Conservation (phyloP, 148 eudicot genomes). For the Bassia scoparia region DNA sequence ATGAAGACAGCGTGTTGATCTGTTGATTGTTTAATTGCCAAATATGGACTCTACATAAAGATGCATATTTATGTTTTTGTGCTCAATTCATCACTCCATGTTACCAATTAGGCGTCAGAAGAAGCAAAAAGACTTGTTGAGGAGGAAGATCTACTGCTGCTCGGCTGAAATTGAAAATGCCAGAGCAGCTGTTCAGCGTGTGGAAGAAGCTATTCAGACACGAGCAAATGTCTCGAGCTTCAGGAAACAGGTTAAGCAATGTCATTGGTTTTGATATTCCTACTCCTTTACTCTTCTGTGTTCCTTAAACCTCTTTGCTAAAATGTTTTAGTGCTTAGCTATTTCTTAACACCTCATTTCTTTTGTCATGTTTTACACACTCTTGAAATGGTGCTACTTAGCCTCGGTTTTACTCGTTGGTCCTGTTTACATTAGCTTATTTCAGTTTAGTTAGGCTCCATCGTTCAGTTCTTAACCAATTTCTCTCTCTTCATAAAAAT, state of each 20-base stretch:
- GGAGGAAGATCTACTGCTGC: slow-evolving; percentile 96
- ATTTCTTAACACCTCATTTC: neutral
- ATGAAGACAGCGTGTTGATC: neutral
- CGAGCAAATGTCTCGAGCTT: slow-evolving; percentile 68
- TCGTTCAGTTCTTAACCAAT: too few relatives aligned
- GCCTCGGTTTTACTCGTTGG: neutral
- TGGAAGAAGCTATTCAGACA: slow-evolving; percentile 92
- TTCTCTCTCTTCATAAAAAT: too few relatives aligned
- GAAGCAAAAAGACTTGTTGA: slow-evolving; percentile 98
- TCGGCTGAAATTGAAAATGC: slow-evolving; percentile 95
- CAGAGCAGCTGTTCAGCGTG: slow-evolving; percentile 93
- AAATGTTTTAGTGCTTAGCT: neutral
- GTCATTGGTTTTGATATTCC: neutral
- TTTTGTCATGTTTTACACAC: neutral
- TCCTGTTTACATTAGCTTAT: too few relatives aligned
- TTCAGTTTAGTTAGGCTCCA: too few relatives aligned
- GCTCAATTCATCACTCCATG: slow-evolving; percentile 2
- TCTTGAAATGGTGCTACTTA: neutral
- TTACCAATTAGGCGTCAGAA: slow-evolving; percentile 71
- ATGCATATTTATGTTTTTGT: neutral
- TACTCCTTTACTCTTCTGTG: neutral
- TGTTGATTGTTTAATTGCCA: too few relatives aligned
- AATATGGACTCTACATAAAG: too few relatives aligned
- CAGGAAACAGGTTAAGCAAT: slow-evolving; percentile 82
- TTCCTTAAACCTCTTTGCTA: neutral